These are phyloP conservation scores for Candida schatavii DNA, from an alignment of 805 yeast genomes.

Conservation along the genomic window DNA sequence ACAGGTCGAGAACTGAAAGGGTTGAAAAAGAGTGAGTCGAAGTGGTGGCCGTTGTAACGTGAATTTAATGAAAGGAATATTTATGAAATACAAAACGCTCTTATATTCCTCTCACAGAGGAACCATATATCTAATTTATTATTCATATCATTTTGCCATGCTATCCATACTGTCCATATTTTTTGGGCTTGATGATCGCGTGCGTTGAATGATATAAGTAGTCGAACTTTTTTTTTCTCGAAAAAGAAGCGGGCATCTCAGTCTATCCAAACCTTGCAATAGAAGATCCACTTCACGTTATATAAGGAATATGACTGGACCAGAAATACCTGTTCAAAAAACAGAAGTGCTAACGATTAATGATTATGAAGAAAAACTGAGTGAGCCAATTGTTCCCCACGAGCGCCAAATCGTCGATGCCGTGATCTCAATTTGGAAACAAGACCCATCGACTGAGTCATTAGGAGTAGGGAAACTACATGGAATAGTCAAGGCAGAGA, in stretches of 20 bases:
- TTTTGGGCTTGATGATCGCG: too few relatives aligned
- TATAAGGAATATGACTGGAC: constrained; percentile 2
- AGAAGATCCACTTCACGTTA: too few relatives aligned
- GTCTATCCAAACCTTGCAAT: too few relatives aligned
- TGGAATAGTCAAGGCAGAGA: constrained; percentile 44
- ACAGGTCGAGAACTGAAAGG: constrained; percentile 25
- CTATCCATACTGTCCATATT: too few relatives aligned
- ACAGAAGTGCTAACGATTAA: constrained; percentile 38
- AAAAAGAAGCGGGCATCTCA: too few relatives aligned
- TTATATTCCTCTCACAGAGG: not conserved
- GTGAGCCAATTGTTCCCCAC: constrained; percentile 45
- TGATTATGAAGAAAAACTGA: constrained; percentile 22
- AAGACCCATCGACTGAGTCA: constrained; percentile 60
- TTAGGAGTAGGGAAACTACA: constrained; percentile 55
- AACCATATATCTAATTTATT: not conserved
- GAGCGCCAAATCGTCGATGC: constrained; percentile 58
- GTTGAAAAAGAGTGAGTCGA: not conserved
- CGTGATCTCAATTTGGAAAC: constrained; percentile 65
- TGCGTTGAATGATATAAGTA: too few relatives aligned
- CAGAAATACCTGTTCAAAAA: constrained; percentile 10
- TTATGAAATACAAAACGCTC: not conserved
- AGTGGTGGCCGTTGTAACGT: constrained; percentile 2
- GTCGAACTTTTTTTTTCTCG: too few relatives aligned
- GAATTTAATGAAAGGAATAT: not conserved
- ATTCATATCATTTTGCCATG: not conserved